Evolutionary conservation across 2,329 filamentous ascomycete species (phyloP).

Genomic region (Fonsecaea nubica): DNA sequence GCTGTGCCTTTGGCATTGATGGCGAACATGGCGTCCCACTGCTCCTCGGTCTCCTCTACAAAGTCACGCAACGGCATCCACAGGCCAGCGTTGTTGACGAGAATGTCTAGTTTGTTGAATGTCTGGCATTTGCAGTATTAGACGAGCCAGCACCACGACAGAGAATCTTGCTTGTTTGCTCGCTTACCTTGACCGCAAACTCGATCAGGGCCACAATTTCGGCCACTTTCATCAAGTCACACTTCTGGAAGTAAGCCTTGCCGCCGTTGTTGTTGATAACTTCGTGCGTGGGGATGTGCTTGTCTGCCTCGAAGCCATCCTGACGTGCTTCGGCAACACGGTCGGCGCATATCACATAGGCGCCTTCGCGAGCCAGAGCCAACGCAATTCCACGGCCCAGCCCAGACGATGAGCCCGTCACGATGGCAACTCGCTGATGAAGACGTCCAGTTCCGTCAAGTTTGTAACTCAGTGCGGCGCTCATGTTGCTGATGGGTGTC

Average conservation of each 20-base stretch:
- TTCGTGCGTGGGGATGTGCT: constrained; percentile 25
- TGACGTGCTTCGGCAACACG: constrained; percentile 24
- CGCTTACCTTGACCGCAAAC: constrained; percentile 41
- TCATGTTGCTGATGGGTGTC: constrained; percentile 1
- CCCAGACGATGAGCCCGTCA: constrained; percentile 57
- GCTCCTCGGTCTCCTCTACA: constrained; percentile 53
- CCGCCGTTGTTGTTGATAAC: constrained; percentile 20
- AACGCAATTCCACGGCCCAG: constrained; percentile 56
- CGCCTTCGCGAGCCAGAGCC: constrained; percentile 50
- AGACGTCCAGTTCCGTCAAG: constrained; percentile 22
- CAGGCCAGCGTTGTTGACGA: constrained; percentile 64
- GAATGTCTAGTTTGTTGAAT: constrained; percentile 50
- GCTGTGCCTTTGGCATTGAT: constrained; percentile 63
- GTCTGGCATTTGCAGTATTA: neutral
- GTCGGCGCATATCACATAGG: constrained; percentile 55
- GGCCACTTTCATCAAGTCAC: constrained; percentile 15
- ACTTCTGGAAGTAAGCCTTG: constrained; percentile 16
- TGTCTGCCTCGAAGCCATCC: constrained; percentile 28
- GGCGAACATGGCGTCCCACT: constrained; percentile 62
- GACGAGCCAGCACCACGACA: neutral
- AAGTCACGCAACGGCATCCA: constrained; percentile 23
- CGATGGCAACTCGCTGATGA: constrained; percentile 48
- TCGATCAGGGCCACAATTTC: constrained; percentile 44
- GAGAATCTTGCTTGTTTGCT: neutral
- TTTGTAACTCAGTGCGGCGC: constrained; percentile 9